Evolutionary conservation across 441 rosid genomes (phyloP).

Genomic region (Brassica balearica): DNA sequence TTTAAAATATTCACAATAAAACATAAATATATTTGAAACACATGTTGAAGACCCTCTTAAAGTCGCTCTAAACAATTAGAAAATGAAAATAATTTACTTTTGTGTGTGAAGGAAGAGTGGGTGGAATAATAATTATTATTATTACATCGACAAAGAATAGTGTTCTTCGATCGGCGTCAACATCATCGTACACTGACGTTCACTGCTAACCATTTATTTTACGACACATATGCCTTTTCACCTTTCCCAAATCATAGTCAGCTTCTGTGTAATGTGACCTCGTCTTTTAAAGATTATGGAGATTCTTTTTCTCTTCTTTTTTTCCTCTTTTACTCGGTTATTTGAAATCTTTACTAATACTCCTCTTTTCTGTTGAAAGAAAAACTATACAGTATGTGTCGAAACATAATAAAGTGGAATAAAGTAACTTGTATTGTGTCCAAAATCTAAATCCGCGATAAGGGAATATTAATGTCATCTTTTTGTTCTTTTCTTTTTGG

Average conservation of each 20-base stretch:
- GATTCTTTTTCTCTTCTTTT: not conserved
- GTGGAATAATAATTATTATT: constrained; percentile 14
- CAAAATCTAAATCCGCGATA: constrained; percentile 1
- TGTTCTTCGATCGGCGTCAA: constrained; percentile 30
- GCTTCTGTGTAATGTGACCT: constrained; percentile 27
- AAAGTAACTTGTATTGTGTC: not conserved
- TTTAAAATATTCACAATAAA: not conserved
- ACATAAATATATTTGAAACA: not conserved
- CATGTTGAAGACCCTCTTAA: not conserved
- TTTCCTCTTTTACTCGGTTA: constrained; percentile 12
- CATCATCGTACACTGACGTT: constrained; percentile 41
- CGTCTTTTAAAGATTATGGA: constrained; percentile 16
- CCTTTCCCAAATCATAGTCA: constrained; percentile 22
- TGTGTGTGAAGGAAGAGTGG: not conserved
- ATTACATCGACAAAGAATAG: not conserved
- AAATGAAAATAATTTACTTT: not conserved
- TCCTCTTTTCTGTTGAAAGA: constrained; percentile 21
- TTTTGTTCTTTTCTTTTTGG: not conserved
- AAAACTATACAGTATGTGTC: constrained; percentile 22
- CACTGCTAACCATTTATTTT: constrained; percentile 1
- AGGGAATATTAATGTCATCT: not conserved
- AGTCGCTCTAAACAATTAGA: not conserved
- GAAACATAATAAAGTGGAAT: not conserved
- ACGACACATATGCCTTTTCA: constrained; percentile 24
- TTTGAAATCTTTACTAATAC: constrained; percentile 18